These are phyloP conservation scores for Alloteropsis semialata DNA, from an alignment of 176 grass and related monocot species.

Conservation along the genomic window DNA sequence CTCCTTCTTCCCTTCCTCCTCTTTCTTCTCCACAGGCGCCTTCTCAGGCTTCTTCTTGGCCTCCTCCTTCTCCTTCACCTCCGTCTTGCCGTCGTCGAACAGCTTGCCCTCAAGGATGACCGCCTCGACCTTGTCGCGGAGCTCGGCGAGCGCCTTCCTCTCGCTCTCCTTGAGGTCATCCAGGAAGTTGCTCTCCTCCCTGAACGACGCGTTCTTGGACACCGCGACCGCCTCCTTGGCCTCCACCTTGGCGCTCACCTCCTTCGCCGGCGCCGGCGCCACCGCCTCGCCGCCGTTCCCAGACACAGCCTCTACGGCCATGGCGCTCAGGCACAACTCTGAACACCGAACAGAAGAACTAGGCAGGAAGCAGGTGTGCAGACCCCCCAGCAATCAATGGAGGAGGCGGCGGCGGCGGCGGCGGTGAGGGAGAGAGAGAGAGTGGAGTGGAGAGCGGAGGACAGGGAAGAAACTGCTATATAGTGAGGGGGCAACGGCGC, in stretches of 20 bases:
- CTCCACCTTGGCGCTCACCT: constrained; percentile 15
- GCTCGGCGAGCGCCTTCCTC: constrained; percentile 72
- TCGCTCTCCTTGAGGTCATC: constrained; percentile 76
- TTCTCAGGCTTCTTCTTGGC: background rate
- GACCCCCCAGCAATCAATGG: background rate
- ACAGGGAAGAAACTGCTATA: constrained; percentile 29
- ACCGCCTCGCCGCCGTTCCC: background rate
- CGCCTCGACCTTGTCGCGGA: constrained; percentile 73
- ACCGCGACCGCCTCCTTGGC: constrained; percentile 19
- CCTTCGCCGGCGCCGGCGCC: constrained; percentile 22
- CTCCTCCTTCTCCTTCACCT: constrained; percentile 7
- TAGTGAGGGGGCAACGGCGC: background rate
- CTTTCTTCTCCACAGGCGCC: background rate
- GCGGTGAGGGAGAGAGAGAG: background rate
- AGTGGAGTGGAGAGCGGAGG: background rate
- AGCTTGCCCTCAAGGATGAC: constrained; percentile 57
- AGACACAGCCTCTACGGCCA: constrained; percentile 46
- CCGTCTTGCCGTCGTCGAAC: constrained; percentile 26
- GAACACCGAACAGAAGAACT: background rate
- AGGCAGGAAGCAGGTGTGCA: background rate
- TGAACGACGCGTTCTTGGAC: constrained; percentile 61
- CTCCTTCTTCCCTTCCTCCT: background rate
- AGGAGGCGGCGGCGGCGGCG: background rate
- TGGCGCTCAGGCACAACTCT: background rate
- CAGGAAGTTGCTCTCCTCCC: constrained; percentile 92